Evolutionary conservation across 2,329 filamentous ascomycete genomes (phyloP).

Genomic region (Colletotrichum destructivum): DNA sequence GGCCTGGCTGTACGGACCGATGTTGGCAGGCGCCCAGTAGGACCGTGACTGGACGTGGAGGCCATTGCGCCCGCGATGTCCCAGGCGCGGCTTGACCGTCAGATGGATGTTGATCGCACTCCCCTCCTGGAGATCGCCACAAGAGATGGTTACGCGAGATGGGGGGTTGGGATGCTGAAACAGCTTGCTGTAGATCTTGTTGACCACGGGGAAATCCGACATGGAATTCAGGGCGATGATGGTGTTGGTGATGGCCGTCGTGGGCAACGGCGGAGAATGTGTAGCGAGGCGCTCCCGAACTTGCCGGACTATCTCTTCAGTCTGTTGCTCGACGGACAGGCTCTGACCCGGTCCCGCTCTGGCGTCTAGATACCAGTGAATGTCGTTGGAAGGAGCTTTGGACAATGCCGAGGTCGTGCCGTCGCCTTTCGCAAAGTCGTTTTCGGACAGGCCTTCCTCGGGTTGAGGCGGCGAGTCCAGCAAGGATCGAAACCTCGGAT

Average conservation of each 20-base stretch:
- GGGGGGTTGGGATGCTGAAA: conserved; percentile 88
- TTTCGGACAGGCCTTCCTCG: not conserved
- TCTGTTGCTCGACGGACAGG: conserved; percentile 62
- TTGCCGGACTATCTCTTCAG: conserved; percentile 61
- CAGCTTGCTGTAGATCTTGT: conserved; percentile 80
- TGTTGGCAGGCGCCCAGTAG: conserved; percentile 98
- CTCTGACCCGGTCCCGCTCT: conserved; percentile 37
- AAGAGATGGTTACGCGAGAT: conserved; percentile 86
- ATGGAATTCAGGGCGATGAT: conserved; percentile 84
- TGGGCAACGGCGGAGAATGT: conserved; percentile 51
- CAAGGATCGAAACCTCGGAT: conserved; percentile 69
- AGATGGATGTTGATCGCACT: conserved; percentile 74
- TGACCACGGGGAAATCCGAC: conserved; percentile 82
- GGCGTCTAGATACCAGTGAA: conserved; percentile 59
- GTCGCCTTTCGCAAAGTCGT: not conserved
- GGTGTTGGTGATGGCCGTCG: conserved; percentile 66
- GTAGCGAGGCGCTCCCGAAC: conserved; percentile 59
- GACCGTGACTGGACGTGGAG: conserved; percentile 94
- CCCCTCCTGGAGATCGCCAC: conserved; percentile 77
- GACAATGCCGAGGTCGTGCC: conserved; percentile 14
- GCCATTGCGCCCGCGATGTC: conserved; percentile 63
- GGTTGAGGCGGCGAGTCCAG: conserved; percentile 51
- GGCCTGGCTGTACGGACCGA: conserved; percentile 96
- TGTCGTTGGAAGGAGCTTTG: conserved; percentile 18
- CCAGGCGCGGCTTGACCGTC: conserved; percentile 54